Evolutionary conservation across 176 grass and related monocot species (phyloP), one percentile per base, ranked within the genome.

Genomic region (Rhynchospora pubera): DNA sequence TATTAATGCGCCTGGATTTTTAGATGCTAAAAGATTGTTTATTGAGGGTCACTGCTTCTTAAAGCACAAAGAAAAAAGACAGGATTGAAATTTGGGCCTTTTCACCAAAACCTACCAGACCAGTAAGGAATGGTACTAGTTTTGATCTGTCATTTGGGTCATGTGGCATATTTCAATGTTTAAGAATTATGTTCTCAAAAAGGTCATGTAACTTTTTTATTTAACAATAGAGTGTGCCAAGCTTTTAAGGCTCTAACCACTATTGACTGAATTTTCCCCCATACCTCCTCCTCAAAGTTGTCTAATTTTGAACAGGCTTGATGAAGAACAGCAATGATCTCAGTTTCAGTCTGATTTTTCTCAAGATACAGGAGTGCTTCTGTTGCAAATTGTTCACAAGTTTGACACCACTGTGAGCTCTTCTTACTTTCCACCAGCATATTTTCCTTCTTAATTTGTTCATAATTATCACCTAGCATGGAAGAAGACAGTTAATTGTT

Each of bases 311-410:
- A 89, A 80, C 93, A 97, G 65, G 81, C 87, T 67, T 86, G 81
- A 80, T 90, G 83, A 86, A 97, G 87, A 78, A 68, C 74, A 56
- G 51, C 34, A 14, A 87, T 67, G 4, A 97, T 93, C 83, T 97
- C 87, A 18, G 39, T 32, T 70, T 89, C 85, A 4, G 91, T 93
- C 86, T 93, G 83, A 72, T 97, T 93, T 78, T 93, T 84, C 3
- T 85, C 88, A 72, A 97, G 44, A 81, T 93, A 88, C 65, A 79
- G 78, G 24, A 91, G 78, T 1, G 85, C 85, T 83, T 93, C 91
- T 52, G 85, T 82, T 47, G 93, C 85, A 83, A 86, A 88, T 66
- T 89, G 67, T 73, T 93, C 87, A 64, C 93, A 97, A 73, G 85
- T 79, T 80, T 87, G 67, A 82, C 93, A 97, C 9, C 83, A 63